Percentiles rank a stretch among this genome's conserved stretches.
Evolutionary conservation across 345 rosid species (phyloP).

Genomic region (Combretum micranthum): DNA sequence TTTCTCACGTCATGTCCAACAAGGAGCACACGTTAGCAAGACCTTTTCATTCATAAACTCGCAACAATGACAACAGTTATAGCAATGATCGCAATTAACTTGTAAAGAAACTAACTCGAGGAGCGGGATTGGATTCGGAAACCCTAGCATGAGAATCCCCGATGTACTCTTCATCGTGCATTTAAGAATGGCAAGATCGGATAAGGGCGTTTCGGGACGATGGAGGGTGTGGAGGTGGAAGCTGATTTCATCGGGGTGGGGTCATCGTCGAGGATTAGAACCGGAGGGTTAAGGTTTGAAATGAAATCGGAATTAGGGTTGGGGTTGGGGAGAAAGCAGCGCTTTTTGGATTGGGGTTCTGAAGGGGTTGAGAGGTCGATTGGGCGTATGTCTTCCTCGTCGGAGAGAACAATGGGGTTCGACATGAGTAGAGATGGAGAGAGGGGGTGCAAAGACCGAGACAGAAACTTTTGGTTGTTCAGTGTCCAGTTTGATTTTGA

Average conservation of each 20-base stretch:
- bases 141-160: constrained; percentile 18
- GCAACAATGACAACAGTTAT: neutral
- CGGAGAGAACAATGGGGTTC: constrained; percentile 47
- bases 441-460: too few species aligned
- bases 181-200: constrained; percentile 35
- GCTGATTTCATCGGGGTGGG: constrained; percentile 45
- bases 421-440: constrained; percentile 22
- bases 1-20: too few species aligned
- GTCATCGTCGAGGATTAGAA: constrained; percentile 49
- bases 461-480: too few species aligned
- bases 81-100: too few species aligned
- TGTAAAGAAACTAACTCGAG: constrained; percentile 28
- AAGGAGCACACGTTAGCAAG: too few species aligned
- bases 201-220: constrained; percentile 66
- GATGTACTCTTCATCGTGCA: constrained; percentile 16
- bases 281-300: constrained; percentile 12
- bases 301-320: constrained; percentile 2
- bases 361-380: constrained; percentile 26
- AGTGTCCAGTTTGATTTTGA: too few species aligned
- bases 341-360: constrained; percentile 29
- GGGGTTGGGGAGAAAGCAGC: constrained; percentile 18
- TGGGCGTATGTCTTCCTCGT: constrained; percentile 31
- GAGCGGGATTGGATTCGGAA: constrained; percentile 15
- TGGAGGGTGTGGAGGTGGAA: constrained; percentile 23
- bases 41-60: too few species aligned